Evolutionary conservation across 768 basidiomycete genomes (phyloP), one percentile per base, ranked within the genome.

Genomic region (Hemileccinum impolitum): DNA sequence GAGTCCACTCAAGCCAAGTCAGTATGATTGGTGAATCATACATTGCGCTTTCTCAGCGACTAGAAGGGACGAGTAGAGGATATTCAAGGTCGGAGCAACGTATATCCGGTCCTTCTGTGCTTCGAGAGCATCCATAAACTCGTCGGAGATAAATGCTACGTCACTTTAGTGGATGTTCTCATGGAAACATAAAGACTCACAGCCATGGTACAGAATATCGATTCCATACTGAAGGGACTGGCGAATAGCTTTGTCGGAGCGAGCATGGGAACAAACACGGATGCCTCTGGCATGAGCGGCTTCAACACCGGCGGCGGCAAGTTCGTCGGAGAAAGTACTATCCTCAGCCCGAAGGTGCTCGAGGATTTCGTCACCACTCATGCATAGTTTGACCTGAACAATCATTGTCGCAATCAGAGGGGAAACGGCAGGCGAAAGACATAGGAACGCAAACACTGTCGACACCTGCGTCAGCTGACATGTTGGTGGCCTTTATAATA

Each of bases 321-420:
- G 53, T 40, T 64, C 56, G 23, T 71, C 70, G 0, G 64, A 35
- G 47, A 71, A 71, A 9, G 70, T 71, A 10, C 52, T 69, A 35
- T 62, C 60, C 46, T 71, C 70, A 5, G 70, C 67, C 1, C 69
- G 66, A 36, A 71, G 62, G 17, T 56, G 32, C 23, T 69, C 66
- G 0, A 66, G 67, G 25, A 69, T 67, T 42, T 71, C 69, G 11
- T 71, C 70, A 0, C 70, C 70, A 11, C 63, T 68, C 70, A 71
- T 71, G 3, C 58, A 65, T 13, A 71, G 45, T 39, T 71, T 71
- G 55, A 70, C 40, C 61, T 72, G 23, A 19, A 6, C n/a, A 11
- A 23, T 3, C 17, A 25, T 32, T 11, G 30, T 46, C 12, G 19
- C 8, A 23, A 19, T 56, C 21, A 44, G 38, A 46, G 4, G 26